These are phyloP conservation scores for Debaryomyces subglobosus DNA, from an alignment of 1,139 yeast genomes.

Conservation along the genomic window DNA sequence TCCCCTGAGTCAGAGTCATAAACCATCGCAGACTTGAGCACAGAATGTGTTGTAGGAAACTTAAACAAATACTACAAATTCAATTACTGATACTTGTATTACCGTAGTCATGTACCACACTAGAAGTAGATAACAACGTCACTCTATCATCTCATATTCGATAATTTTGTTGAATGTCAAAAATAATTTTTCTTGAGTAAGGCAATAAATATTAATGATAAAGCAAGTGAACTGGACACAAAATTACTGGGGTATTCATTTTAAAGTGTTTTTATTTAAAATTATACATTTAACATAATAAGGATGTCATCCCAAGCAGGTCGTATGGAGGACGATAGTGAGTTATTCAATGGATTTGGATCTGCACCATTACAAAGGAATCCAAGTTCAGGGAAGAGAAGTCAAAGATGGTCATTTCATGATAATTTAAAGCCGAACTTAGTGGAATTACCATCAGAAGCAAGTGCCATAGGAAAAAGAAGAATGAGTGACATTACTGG, in stretches of 20 bases:
- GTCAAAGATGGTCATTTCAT: constrained; percentile 51
- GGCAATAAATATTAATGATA: background rate
- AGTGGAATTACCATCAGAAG: constrained; percentile 35
- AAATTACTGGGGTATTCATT: constrained; percentile 6
- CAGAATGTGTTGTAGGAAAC: too few relatives aligned
- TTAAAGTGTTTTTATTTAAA: background rate
- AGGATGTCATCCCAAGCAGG: constrained; percentile 9
- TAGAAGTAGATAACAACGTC: background rate
- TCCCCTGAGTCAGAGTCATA: background rate
- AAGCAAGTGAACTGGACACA: constrained; percentile 6
- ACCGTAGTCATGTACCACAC: background rate
- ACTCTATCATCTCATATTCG: background rate
- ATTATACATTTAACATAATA: background rate
- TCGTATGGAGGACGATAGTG: constrained; percentile 36
- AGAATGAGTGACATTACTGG: constrained; percentile 48
- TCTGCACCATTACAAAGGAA: constrained; percentile 34
- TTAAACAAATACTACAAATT: background rate
- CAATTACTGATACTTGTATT: background rate
- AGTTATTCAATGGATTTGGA: constrained; percentile 45
- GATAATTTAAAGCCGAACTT: constrained; percentile 40
- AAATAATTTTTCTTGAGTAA: background rate
- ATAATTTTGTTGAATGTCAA: background rate
- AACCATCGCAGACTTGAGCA: too few relatives aligned
- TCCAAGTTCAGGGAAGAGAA: constrained; percentile 33
- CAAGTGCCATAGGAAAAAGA: constrained; percentile 25